Conservation (phyloP, 1,284 basidiomycete genomes). For the Xerocomus amazonicus region DNA sequence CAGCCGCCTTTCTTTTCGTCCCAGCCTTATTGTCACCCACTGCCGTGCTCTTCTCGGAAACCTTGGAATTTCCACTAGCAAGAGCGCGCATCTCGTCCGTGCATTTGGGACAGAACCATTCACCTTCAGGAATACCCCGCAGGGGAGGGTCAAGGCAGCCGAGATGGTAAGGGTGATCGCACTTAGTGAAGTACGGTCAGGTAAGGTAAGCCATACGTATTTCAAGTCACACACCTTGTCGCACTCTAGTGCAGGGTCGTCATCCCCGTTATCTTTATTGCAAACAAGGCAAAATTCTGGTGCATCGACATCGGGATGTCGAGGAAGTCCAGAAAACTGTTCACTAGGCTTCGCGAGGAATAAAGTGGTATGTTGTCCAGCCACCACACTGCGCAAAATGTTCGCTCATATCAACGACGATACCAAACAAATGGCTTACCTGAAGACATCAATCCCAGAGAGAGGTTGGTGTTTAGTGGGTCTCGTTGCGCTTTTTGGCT, state of each 20-base stretch:
- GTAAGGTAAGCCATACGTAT: background rate
- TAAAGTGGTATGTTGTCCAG: conserved; percentile 82
- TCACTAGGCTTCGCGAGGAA: conserved; percentile 73
- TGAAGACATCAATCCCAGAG: conserved; percentile 71
- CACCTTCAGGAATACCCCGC: conserved; percentile 75
- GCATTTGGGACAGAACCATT: conserved; percentile 89
- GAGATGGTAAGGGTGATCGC: conserved; percentile 86
- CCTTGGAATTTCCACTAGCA: conserved; percentile 13
- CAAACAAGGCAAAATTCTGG: conserved; percentile 75
- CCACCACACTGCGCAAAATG: conserved; percentile 57
- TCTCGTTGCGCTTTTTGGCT: conserved; percentile 85
- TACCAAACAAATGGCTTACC: conserved; percentile 43
- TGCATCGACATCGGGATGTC: conserved; percentile 74
- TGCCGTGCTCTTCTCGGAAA: conserved; percentile 5
- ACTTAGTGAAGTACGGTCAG: conserved; percentile 44
- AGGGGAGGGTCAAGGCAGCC: conserved; percentile 80
- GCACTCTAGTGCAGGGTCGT: conserved; percentile 72
- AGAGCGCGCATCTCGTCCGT: conserved; percentile 26
- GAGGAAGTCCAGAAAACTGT: conserved; percentile 66
- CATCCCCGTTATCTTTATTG: conserved; percentile 60
- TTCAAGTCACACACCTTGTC: conserved; percentile 62
- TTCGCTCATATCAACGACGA: background rate
- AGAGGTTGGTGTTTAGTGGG: conserved; percentile 73
- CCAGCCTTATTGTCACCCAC: conserved; percentile 13
- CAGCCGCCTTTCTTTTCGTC: conserved; percentile 28